These are phyloP conservation scores for Colletotrichum melonis DNA, from an alignment of 2,329 filamentous ascomycete genomes.

Conservation along the genomic window DNA sequence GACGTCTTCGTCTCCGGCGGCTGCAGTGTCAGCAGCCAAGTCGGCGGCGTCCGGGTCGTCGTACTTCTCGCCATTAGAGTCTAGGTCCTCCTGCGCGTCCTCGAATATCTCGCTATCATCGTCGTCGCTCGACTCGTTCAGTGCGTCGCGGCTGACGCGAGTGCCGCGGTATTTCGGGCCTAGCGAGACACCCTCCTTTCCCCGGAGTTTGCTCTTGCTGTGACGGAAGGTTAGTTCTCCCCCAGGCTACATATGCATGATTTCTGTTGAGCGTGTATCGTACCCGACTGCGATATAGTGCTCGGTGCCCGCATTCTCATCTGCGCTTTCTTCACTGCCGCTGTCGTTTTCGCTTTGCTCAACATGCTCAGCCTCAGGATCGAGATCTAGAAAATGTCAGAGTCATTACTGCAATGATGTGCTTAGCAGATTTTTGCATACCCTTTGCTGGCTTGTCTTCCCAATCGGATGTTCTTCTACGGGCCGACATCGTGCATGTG, in stretches of 20 bases:
- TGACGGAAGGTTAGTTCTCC: conserved; percentile 6
- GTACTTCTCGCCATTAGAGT: conserved; percentile 57
- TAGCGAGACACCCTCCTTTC: conserved; percentile 74
- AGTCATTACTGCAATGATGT: background rate
- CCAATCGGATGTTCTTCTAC: conserved; percentile 31
- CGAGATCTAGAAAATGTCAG: conserved; percentile 28
- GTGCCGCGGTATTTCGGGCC: conserved; percentile 86
- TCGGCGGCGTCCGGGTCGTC: conserved; percentile 68
- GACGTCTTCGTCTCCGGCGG: conserved; percentile 61
- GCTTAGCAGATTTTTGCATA: background rate
- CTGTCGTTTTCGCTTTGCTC: conserved; percentile 57
- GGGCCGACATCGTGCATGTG: conserved; percentile 18
- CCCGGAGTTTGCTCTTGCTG: conserved; percentile 85
- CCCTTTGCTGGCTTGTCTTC: conserved; percentile 36
- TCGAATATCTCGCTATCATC: conserved; percentile 63
- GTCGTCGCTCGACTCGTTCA: conserved; percentile 52
- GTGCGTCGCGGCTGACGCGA: conserved; percentile 75
- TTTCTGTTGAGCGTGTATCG: background rate
- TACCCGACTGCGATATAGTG: conserved; percentile 86
- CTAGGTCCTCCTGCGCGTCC: conserved; percentile 48
- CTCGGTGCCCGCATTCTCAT: conserved; percentile 75
- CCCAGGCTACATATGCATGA: background rate
- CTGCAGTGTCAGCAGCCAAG: conserved; percentile 61
- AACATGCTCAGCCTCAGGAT: conserved; percentile 34
- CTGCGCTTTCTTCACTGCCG: conserved; percentile 48